phyloP scores from a whole-genome alignment of 768 basidiomycete genomes.

The Auriscalpium orientale region DNA sequence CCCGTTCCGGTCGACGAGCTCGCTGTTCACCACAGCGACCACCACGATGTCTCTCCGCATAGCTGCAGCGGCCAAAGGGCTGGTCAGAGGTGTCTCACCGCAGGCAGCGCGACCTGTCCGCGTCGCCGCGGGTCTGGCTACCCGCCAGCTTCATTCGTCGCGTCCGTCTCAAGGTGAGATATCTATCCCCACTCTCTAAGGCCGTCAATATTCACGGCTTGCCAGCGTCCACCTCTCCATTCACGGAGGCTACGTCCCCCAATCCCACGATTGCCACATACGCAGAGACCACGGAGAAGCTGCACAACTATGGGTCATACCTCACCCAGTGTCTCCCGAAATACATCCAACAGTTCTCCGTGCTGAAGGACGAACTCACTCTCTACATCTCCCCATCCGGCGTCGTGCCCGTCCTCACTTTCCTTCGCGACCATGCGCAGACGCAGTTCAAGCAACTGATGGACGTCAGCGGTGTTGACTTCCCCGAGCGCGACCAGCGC shows the following conservation, averaged over 20 bases:
- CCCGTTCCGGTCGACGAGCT: neutral
- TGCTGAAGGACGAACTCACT: constrained; percentile 91
- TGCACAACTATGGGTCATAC: constrained; percentile 92
- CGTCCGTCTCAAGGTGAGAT: constrained; percentile 39
- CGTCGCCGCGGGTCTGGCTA: neutral
- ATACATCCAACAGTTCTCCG: constrained; percentile 96
- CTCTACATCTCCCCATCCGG: constrained; percentile 81
- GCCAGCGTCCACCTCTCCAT: constrained; percentile 67
- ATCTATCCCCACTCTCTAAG: neutral
- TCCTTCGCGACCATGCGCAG: constrained; percentile 92
- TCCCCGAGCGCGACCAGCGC: constrained; percentile 84
- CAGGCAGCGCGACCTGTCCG: constrained; percentile 40
- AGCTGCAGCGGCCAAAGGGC: constrained; percentile 36
- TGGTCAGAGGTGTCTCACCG: constrained; percentile 33
- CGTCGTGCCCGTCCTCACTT: constrained; percentile 78
- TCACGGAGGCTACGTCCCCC: constrained; percentile 81
- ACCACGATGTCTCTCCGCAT: constrained; percentile 38
- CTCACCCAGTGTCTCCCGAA: constrained; percentile 90
- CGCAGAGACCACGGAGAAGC: constrained; percentile 62
- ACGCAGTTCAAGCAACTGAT: constrained; percentile 89
- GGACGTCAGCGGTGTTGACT: constrained; percentile 95
- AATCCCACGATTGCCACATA: constrained; percentile 74
- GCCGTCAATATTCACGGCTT: neutral
- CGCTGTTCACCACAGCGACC: constrained; percentile 7
- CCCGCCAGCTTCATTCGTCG: constrained; percentile 16